A percentile compares a stretch with the other conserved stretches of the same genome.
Conservation (phyloP, 805 yeast genomes). For the Nakazawaea pomicola region DNA sequence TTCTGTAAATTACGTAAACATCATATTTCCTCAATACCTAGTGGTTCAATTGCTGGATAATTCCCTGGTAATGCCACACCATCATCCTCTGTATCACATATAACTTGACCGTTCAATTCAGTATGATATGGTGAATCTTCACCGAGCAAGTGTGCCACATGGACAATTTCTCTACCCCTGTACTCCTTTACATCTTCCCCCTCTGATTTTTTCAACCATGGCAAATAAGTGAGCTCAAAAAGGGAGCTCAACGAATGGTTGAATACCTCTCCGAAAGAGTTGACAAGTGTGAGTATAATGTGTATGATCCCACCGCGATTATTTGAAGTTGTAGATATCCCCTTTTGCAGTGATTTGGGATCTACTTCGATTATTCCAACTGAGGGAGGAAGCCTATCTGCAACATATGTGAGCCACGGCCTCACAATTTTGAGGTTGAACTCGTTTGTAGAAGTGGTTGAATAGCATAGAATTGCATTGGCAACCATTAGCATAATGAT, state of each 20-base stretch:
- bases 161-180: too few relatives aligned
- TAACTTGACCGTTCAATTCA: too few relatives aligned
- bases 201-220: neutral
- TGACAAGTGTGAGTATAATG: neutral
- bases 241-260: constrained; percentile 2
- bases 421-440: constrained; percentile 14
- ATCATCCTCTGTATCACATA: too few relatives aligned
- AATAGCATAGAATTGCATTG: constrained; percentile 3
- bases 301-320: neutral
- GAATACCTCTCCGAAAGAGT: neutral
- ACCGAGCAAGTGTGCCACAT: too few relatives aligned
- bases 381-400: constrained; percentile 29
- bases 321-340: too few relatives aligned
- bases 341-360: too few relatives aligned
- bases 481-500: constrained; percentile 10
- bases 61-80: too few relatives aligned
- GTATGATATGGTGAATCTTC: too few relatives aligned
- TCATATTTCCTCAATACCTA: too few relatives aligned
- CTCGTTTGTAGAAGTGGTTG: constrained; percentile 11
- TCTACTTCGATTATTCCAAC: constrained; percentile 23
- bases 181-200: neutral
- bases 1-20: too few relatives aligned
- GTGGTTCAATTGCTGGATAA: too few relatives aligned
- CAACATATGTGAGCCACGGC: constrained; percentile 18
- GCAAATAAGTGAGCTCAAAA: constrained; percentile 9